Evolutionary conservation across 306 rosid species (phyloP).

Genomic region (Elaeagnus macrophylla): DNA sequence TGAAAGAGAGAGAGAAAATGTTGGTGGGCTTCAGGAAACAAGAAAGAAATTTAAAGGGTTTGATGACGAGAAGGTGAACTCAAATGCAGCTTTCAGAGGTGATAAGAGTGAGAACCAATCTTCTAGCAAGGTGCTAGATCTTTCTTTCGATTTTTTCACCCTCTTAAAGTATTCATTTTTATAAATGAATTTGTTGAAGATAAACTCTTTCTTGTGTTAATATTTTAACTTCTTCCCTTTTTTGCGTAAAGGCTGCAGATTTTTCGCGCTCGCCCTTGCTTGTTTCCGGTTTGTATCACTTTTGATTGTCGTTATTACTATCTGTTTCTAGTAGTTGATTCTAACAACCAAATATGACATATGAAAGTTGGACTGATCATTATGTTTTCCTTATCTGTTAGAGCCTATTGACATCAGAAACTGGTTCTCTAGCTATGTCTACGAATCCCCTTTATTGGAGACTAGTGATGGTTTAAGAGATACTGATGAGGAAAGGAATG

Average conservation of each 20-base stretch:
- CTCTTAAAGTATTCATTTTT: not conserved
- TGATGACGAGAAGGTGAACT: conserved; percentile 17
- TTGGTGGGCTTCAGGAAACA: not conserved
- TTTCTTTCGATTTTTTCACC: not conserved
- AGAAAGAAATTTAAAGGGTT: conserved; percentile 16
- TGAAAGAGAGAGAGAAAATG: conserved; percentile 6
- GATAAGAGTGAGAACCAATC: conserved; percentile 21
- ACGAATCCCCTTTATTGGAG: conserved; percentile 45
- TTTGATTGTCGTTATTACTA: not conserved
- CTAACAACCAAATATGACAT: not conserved
- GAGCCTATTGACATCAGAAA: conserved; percentile 67
- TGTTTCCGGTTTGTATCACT: conserved; percentile 48
- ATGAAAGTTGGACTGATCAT: not conserved
- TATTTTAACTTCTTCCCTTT: conserved; percentile 1
- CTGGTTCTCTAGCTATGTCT: conserved; percentile 68
- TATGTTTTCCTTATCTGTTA: conserved; percentile 12
- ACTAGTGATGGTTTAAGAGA: conserved; percentile 23
- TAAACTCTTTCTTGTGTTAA: not conserved
- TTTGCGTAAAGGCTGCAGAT: conserved; percentile 29
- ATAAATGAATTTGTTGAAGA: not conserved
- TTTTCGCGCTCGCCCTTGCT: conserved; percentile 31
- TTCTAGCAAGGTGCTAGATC: conserved; percentile 25
- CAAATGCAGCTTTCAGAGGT: conserved; percentile 14
- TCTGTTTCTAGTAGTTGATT: not conserved
- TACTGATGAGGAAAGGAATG: conserved; percentile 21